Evolutionary conservation across 2,329 filamentous ascomycete genomes (phyloP), one percentile per base, ranked within the genome.

Genomic region (Paecilomyces fulvus): DNA sequence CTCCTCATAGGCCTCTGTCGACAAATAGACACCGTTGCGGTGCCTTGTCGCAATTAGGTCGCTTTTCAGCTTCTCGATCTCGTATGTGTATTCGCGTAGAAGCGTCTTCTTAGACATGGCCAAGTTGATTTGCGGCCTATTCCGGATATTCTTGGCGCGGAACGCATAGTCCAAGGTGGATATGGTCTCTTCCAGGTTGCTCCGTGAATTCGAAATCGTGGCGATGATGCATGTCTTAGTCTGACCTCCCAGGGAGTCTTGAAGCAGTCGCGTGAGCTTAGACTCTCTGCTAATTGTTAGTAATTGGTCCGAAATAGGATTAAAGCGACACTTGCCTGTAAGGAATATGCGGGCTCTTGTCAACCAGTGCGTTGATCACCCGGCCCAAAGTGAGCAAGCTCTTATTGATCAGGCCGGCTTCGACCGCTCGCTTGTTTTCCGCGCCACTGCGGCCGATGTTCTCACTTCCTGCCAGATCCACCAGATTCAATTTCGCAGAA

Each of bases 161-260:
- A 97, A 97, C 10, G 94, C 95, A 69, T 99, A 99, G 71, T 99
- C 94, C 1, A 99, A 81, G 0, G 95, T 99, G 0, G 94, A 97
- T 58, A 99, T 97, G 0, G 95, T 99, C 73, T 99, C 94, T 68
- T 99, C 94, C 1, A 99, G 79, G 65, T 97, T 99, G 73, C 87
- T 92, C 73, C 94, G 95, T 7, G 92, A 90, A 1, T 94, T 92
- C 2, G 94, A 97, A 46, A 99, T 83, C 0, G 94, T 99, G 5
- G 94, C 94, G 67, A 99, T 97, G 63, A 99, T 99, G 77, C 94
- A 99, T 0, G 94, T 99, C 70, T 99, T 99, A 1, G 95, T 99
- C 54, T 88, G 85, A 2, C 94, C 94, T 59, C 94, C 94, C 0
- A 99, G 82, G 0, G 95, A 99, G 70, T 99, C 95, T 84, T 99